Evolutionary conservation across 495 filamentous ascomycete genomes (phyloP).

Genomic region (Aspergillus avenaceus): DNA sequence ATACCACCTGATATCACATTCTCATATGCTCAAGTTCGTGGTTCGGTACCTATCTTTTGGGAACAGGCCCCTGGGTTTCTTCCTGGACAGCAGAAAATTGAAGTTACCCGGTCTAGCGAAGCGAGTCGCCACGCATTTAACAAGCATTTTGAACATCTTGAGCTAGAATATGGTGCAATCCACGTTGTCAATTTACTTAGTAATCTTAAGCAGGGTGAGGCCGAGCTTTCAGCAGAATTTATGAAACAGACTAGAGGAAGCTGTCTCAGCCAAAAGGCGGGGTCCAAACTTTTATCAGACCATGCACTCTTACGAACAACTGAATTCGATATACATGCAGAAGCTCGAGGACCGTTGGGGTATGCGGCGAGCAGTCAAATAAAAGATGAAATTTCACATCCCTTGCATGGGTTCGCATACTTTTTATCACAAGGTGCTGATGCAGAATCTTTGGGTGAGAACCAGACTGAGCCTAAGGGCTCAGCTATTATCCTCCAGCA

Average conservation of each 20-base stretch:
- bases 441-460: constrained; percentile 14
- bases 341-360: constrained; percentile 80
- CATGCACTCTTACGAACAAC: constrained; percentile 71
- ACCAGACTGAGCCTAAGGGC: constrained; percentile 30
- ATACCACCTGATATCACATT: constrained; percentile 72
- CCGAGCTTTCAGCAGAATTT: constrained; percentile 73
- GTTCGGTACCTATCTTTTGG: constrained; percentile 95
- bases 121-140: constrained; percentile 94
- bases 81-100: constrained; percentile 92
- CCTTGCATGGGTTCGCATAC: constrained; percentile 83
- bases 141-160: constrained; percentile 83
- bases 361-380: constrained; percentile 86
- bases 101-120: constrained; percentile 81
- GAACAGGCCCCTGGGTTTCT: constrained; percentile 85
- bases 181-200: constrained; percentile 92
- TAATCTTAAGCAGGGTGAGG: constrained; percentile 76
- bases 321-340: constrained; percentile 92
- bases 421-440: constrained; percentile 68
- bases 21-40: constrained; percentile 89
- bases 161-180: constrained; percentile 78
- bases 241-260: constrained; percentile 70
- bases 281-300: constrained; percentile 43
- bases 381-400: constrained; percentile 64
- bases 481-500: constrained; percentile 78
- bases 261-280: constrained; percentile 51